Percentiles rank a stretch among this genome's conserved stretches.
These are phyloP conservation scores for Mortierella sp. DNA, from an alignment of 371 early-diverging fungal genomes.

Conservation along the genomic window DNA sequence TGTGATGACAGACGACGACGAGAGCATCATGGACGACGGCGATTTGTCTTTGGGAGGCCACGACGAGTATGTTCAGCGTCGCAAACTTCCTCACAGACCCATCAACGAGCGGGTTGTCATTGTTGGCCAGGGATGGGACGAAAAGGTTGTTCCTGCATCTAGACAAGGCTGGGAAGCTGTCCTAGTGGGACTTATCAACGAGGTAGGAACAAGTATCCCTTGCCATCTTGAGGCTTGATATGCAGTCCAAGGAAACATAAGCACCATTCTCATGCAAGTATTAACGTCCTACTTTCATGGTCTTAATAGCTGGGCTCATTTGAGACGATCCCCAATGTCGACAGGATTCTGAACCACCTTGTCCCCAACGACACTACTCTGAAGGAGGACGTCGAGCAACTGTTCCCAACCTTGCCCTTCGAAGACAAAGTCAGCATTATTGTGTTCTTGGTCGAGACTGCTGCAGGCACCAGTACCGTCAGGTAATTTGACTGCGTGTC, in stretches of 20 bases:
- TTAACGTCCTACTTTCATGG: neutral
- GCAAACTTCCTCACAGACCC: slow-evolving; percentile 36
- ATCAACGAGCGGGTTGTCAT: slow-evolving; percentile 54
- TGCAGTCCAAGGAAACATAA: no score
- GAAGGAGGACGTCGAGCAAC: slow-evolving; percentile 62
- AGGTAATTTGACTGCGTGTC: neutral
- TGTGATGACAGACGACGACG: slow-evolving; percentile 46
- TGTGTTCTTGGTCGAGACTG: slow-evolving; percentile 65
- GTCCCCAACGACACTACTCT: slow-evolving; percentile 60
- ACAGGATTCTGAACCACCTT: slow-evolving; percentile 63
- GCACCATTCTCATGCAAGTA: neutral
- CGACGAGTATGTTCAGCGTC: slow-evolving; percentile 38
- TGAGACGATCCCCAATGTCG: slow-evolving; percentile 61
- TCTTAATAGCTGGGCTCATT: slow-evolving; percentile 60
- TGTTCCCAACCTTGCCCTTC: slow-evolving; percentile 60
- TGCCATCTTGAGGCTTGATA: neutral
- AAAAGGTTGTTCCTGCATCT: slow-evolving; percentile 19
- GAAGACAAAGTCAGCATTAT: slow-evolving; percentile 66
- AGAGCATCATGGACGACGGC: slow-evolving; percentile 32
- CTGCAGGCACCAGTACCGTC: slow-evolving; percentile 59
- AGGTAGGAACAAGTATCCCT: slow-evolving; percentile 18
- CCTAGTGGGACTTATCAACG: slow-evolving; percentile 52
- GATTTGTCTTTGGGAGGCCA: slow-evolving; percentile 36
- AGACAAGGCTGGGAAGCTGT: slow-evolving; percentile 54
- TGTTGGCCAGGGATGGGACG: slow-evolving; percentile 52